phyloP scores from a whole-genome alignment of 805 yeast genomes.

The Brettanomyces anomalus region DNA sequence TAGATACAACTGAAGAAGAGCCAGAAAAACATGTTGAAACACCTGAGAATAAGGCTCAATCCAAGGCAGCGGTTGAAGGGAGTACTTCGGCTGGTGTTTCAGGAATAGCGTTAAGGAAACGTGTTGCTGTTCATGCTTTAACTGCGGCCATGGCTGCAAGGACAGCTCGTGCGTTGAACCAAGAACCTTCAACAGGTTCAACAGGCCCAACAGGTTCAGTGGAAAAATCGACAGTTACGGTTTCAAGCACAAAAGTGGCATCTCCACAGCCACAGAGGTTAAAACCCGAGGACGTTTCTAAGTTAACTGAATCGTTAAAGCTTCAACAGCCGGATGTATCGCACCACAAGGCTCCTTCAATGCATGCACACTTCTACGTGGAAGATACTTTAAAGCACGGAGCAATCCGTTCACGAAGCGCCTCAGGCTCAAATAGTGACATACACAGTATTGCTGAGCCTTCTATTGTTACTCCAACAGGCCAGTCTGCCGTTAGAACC shows the following conservation, averaged over 20 bases:
- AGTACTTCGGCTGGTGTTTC: not conserved
- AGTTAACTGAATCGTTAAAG: constrained; percentile 19
- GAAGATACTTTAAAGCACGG: constrained; percentile 56
- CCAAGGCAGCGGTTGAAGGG: not conserved
- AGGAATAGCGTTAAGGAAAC: constrained; percentile 25
- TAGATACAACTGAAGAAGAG: too few species aligned
- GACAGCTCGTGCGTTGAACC: constrained; percentile 23
- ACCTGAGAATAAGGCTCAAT: not conserved
- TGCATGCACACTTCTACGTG: constrained; percentile 72
- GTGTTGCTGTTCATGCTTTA: constrained; percentile 30
- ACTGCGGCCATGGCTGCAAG: constrained; percentile 33
- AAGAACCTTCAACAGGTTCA: not conserved
- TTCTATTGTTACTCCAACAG: not conserved
- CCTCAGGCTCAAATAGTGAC: constrained; percentile 24
- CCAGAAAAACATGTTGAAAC: not conserved
- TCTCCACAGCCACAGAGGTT: not conserved
- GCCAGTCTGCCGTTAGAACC: not conserved
- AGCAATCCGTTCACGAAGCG: constrained; percentile 26
- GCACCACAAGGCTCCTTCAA: constrained; percentile 50
- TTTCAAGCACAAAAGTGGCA: too few species aligned
- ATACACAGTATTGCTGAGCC: constrained; percentile 1
- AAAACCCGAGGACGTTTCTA: constrained; percentile 3
- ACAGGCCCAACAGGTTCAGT: too few species aligned
- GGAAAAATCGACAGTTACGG: too few species aligned
- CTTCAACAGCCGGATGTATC: constrained; percentile 3